Conservation (phyloP, 2,329 filamentous ascomycete species). For the Microdochium nivale region DNA sequence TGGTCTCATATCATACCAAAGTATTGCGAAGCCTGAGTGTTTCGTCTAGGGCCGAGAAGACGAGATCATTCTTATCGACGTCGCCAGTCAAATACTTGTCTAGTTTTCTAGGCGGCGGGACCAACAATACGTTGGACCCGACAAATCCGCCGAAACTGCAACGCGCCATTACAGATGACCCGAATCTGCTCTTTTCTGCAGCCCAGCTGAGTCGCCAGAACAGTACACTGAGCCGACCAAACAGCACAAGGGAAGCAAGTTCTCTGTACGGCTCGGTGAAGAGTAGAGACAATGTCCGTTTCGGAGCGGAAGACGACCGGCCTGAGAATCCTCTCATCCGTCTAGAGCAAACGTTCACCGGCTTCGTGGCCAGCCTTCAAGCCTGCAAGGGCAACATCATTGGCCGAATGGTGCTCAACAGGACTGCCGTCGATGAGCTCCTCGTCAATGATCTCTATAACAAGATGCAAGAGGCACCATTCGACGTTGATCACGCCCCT, state of each 20-base stretch:
- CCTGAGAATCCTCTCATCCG: conserved; percentile 60
- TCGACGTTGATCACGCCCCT: conserved; percentile 64
- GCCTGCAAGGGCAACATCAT: conserved; percentile 82
- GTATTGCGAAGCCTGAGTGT: conserved; percentile 63
- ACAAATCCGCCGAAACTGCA: conserved; percentile 29
- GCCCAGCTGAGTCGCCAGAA: conserved; percentile 16
- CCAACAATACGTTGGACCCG: conserved; percentile 25
- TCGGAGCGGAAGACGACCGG: conserved; percentile 38
- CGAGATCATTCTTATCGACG: conserved; percentile 62
- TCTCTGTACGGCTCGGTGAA: conserved; percentile 47
- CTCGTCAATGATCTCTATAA: conserved; percentile 88
- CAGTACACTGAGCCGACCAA: conserved; percentile 21
- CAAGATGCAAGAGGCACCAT: conserved; percentile 72
- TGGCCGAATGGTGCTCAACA: conserved; percentile 64
- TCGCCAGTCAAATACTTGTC: conserved; percentile 89
- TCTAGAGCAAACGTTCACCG: conserved; percentile 77
- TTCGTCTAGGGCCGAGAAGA: conserved; percentile 53
- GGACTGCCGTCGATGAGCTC: conserved; percentile 65
- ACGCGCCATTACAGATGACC: conserved; percentile 25
- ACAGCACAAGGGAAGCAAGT: conserved; percentile 34
- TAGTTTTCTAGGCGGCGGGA: conserved; percentile 62
- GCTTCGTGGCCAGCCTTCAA: conserved; percentile 74
- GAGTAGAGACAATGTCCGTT: conserved; percentile 34
- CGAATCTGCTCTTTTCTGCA: conserved; percentile 29
- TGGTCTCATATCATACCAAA: conserved; percentile 72